Conservation (phyloP, 768 basidiomycete genomes). For the Scleroderma bovista region DNA sequence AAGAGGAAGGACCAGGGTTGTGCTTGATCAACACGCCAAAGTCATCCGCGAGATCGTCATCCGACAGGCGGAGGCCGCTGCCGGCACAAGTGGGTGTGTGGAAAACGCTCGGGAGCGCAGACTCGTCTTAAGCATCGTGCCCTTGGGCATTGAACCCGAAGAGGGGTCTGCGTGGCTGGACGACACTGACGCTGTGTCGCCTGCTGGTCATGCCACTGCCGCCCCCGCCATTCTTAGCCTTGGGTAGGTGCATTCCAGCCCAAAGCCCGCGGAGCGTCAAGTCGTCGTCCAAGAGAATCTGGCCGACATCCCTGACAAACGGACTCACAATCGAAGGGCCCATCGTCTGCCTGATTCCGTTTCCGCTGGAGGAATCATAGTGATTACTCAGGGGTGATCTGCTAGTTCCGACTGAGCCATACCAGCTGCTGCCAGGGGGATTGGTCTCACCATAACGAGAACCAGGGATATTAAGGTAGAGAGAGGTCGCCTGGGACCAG, state of each 20-base stretch:
- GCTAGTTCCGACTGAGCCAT: conserved; percentile 52
- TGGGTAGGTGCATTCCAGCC: conserved; percentile 61
- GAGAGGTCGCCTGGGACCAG: conserved; percentile 54
- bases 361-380: conserved; percentile 43
- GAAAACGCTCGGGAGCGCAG: conserved; percentile 26
- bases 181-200: conserved; percentile 76
- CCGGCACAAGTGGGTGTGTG: conserved; percentile 34
- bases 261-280: conserved; percentile 70
- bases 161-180: conserved; percentile 63
- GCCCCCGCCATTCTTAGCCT: conserved; percentile 55
- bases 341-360: conserved; percentile 38
- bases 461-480: conserved; percentile 49
- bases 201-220: conserved; percentile 81
- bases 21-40: conserved; percentile 49
- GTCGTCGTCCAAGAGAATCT: conserved; percentile 71
- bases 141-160: conserved; percentile 63
- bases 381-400: conserved; percentile 51
- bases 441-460: conserved; percentile 57
- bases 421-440: conserved; percentile 57
- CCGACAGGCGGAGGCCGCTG: conserved; percentile 62
- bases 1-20: conserved; percentile 32
- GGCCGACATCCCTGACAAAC: conserved; percentile 77
- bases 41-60: conserved; percentile 76
- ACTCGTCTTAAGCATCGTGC: conserved; percentile 39
- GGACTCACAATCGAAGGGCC: conserved; percentile 79